Percentiles rank a stretch among this genome's conserved stretches.
These are phyloP conservation scores for Leucoagaricus sp. DNA, from an alignment of 1,284 basidiomycete genomes.

Conservation along the genomic window DNA sequence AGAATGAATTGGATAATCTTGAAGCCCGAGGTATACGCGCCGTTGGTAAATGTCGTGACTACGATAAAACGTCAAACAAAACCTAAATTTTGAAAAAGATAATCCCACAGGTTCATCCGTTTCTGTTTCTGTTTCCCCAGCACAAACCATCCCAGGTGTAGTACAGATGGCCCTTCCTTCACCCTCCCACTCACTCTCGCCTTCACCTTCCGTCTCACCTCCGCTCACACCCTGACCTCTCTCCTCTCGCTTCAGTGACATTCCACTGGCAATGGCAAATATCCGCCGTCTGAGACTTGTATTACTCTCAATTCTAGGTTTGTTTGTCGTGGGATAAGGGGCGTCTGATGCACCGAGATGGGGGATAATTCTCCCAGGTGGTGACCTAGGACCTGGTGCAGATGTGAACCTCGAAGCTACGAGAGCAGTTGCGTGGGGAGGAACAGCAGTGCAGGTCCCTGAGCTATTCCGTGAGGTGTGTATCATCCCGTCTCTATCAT, in stretches of 20 bases:
- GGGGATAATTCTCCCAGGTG: not conserved
- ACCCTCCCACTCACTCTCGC: slow-evolving; percentile 11
- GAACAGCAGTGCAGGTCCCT: not conserved
- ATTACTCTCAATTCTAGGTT: not conserved
- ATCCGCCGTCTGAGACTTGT: slow-evolving; percentile 10
- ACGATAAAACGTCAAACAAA: not conserved
- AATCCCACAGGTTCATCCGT: slow-evolving; percentile 68
- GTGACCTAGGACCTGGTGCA: not conserved
- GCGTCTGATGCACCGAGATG: not conserved
- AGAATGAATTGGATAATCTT: slow-evolving; percentile 32
- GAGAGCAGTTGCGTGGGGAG: too few relatives aligned
- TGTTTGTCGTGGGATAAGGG: not conserved
- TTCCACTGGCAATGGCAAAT: slow-evolving; percentile 2
- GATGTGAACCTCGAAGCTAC: too few relatives aligned
- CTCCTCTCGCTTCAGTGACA: not conserved
- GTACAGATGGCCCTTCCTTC: slow-evolving; percentile 56
- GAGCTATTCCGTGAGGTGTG: not conserved
- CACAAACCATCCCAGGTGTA: slow-evolving; percentile 56
- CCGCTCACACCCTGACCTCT: not conserved
- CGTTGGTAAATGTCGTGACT: slow-evolving; percentile 58
- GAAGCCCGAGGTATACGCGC: slow-evolving; percentile 39
- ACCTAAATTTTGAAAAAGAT: slow-evolving; percentile 2
- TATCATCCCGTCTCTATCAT: not conserved
- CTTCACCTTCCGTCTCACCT: slow-evolving; percentile 6
- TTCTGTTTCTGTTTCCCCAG: slow-evolving; percentile 79